A percentile compares a stretch with the other conserved stretches of the same genome.
Evolutionary conservation across 2,329 filamentous ascomycete genomes (phyloP).

Genomic region (Coniella vitis): DNA sequence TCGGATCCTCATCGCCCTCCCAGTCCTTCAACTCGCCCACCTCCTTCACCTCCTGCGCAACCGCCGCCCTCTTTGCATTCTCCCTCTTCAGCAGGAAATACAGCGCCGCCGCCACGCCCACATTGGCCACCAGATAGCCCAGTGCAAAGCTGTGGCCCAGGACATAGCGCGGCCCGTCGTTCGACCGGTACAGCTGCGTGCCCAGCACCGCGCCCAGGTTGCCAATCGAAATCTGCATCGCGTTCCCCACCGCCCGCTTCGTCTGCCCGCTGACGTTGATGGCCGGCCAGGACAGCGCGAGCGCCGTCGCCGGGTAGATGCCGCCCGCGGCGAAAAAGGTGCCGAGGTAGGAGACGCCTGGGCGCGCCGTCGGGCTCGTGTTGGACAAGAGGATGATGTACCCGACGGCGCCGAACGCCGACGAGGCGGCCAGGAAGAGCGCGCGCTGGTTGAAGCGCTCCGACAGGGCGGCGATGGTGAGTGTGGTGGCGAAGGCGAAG

Average conservation of each 20-base stretch:
- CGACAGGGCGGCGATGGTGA: constrained; percentile 51
- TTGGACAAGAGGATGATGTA: constrained; percentile 55
- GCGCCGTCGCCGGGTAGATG: constrained; percentile 58
- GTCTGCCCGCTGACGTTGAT: constrained; percentile 67
- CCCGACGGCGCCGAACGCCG: constrained; percentile 51
- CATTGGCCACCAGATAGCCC: constrained; percentile 55
- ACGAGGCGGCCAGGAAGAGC: constrained; percentile 55
- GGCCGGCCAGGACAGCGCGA: constrained; percentile 62
- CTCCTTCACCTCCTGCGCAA: constrained; percentile 38
- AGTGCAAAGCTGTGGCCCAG: constrained; percentile 62
- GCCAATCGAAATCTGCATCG: constrained; percentile 66
- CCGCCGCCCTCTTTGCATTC: constrained; percentile 45
- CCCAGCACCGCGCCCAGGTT: constrained; percentile 63
- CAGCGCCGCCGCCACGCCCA: constrained; percentile 44
- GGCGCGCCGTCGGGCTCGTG: constrained; percentile 35
- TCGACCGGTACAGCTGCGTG: constrained; percentile 60
- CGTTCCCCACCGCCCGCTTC: constrained; percentile 61
- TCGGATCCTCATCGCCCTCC: constrained; percentile 54
- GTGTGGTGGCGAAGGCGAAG: constrained; percentile 52
- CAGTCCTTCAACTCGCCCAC: constrained; percentile 47
- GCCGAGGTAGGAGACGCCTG: constrained; percentile 53
- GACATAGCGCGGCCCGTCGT: constrained; percentile 55
- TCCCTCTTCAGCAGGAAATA: constrained; percentile 50
- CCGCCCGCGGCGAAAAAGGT: constrained; percentile 59
- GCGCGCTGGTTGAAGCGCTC: constrained; percentile 52